A percentile compares a stretch with the other conserved stretches of the same genome.
Evolutionary conservation across 2,329 filamentous ascomycete genomes (phyloP).

Genomic region (Pseudocercospora eumusae): DNA sequence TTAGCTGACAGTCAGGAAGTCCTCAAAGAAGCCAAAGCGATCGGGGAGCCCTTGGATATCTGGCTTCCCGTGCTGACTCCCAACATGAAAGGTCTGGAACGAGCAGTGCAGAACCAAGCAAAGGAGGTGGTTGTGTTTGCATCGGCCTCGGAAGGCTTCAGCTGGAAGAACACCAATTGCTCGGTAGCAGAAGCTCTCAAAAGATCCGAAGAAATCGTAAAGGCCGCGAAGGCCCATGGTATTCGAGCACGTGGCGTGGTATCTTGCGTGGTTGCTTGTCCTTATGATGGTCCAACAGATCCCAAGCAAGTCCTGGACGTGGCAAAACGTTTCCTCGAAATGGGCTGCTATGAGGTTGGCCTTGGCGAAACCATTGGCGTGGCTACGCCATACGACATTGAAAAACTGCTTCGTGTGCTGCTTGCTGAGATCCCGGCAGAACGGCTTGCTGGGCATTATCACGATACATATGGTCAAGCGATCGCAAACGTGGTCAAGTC

Average conservation of each 20-base stretch:
- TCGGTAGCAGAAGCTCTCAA: constrained; percentile 43
- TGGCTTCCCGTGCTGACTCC: constrained; percentile 44
- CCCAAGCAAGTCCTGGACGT: constrained; percentile 27
- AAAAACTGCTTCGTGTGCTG: constrained; percentile 40
- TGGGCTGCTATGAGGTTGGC: constrained; percentile 37
- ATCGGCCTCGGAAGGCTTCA: constrained; percentile 47
- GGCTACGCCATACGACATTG: constrained; percentile 34
- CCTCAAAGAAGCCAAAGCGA: constrained; percentile 17
- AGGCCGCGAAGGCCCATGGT: constrained; percentile 33
- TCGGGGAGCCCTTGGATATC: constrained; percentile 16
- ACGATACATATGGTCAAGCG: constrained; percentile 39
- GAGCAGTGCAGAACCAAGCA: constrained; percentile 53
- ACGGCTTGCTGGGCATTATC: constrained; percentile 36
- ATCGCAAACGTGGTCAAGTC: constrained; percentile 34
- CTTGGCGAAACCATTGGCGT: constrained; percentile 36
- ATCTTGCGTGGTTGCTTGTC: constrained; percentile 48
- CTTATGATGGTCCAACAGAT: constrained; percentile 40
- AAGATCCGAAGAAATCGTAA: constrained; percentile 39
- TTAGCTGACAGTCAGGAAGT: constrained; percentile 33
- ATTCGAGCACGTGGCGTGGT: constrained; percentile 44
- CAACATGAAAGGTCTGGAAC: constrained; percentile 52
- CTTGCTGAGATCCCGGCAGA: constrained; percentile 29
- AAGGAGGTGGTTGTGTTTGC: constrained; percentile 47
- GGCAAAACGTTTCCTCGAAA: constrained; percentile 26
- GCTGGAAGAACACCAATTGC: constrained; percentile 47